A percentile compares a stretch with the other conserved stretches of the same genome.
These are phyloP conservation scores for Eimeria zaria DNA, from an alignment of 169 alveolate genomes.

Conservation along the genomic window DNA sequence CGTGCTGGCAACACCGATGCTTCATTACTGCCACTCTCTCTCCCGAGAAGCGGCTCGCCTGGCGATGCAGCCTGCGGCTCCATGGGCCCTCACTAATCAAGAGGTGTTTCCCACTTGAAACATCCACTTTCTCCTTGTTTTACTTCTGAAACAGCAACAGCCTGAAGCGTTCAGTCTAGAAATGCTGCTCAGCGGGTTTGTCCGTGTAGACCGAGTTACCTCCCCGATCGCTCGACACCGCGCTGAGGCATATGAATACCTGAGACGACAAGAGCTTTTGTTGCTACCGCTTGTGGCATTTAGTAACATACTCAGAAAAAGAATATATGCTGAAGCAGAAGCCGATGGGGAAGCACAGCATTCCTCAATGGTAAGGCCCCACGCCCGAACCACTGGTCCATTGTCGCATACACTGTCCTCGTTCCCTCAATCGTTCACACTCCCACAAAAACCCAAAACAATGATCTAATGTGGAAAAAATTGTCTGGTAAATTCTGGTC, in stretches of 20 bases:
- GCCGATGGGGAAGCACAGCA: not conserved
- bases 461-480: no score
- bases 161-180: not conserved
- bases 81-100: not conserved
- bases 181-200: not conserved
- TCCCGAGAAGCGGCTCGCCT: not conserved
- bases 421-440: not conserved
- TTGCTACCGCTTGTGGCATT: not conserved
- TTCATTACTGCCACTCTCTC: not conserved
- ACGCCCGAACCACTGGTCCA: conserved; percentile 53
- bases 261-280: not conserved
- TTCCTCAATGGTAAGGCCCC: not conserved
- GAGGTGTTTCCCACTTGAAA: not conserved
- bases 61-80: not conserved
- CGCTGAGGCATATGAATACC: not conserved
- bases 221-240: conserved; percentile 59
- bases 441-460: not conserved
- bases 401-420: not conserved
- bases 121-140: not conserved
- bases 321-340: not conserved
- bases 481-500: not conserved
- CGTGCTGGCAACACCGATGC: not conserved
- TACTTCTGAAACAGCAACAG: not conserved
- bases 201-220: not conserved
- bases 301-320: not conserved